These are phyloP conservation scores for Pseudocercospora vitis DNA, from an alignment of 2,329 filamentous ascomycete species.

Conservation along the genomic window DNA sequence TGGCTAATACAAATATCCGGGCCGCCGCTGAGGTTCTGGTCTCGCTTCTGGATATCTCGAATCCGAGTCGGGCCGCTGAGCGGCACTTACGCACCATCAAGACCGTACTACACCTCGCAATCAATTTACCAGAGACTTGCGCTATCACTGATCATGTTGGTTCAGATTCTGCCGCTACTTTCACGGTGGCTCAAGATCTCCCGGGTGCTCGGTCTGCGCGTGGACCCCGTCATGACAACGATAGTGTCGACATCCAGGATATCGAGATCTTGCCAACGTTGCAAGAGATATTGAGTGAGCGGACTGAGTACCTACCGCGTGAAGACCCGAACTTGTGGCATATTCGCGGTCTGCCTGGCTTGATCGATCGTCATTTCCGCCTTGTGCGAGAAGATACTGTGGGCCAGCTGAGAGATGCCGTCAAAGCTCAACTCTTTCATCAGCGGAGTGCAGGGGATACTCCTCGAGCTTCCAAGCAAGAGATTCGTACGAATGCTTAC, in stretches of 20 bases:
- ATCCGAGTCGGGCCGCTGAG: conserved; percentile 6
- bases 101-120: conserved; percentile 7
- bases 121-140: neutral
- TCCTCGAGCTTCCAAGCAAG: neutral
- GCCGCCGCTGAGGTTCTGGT: conserved; percentile 14
- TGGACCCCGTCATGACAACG: conserved; percentile 74
- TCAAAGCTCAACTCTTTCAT: conserved; percentile 44
- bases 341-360: conserved; percentile 46
- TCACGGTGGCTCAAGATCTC: conserved; percentile 23
- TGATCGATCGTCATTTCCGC: conserved; percentile 70
- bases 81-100: conserved; percentile 15
- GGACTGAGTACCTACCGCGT: conserved; percentile 17
- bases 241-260: conserved; percentile 60
- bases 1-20: conserved; percentile 7
- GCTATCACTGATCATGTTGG: neutral
- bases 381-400: conserved; percentile 71
- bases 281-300: conserved; percentile 50
- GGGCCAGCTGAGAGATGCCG: conserved; percentile 62
- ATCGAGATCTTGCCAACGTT: conserved; percentile 66
- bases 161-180: conserved; percentile 7
- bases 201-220: conserved; percentile 36
- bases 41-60: neutral
- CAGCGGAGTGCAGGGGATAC: conserved; percentile 36
- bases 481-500: conserved; percentile 42
- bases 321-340: conserved; percentile 45